Evolutionary conservation across 352 stramenopile species (phyloP), one percentile per base, ranked within the genome.

Genomic region (Plasmopara viticola): DNA sequence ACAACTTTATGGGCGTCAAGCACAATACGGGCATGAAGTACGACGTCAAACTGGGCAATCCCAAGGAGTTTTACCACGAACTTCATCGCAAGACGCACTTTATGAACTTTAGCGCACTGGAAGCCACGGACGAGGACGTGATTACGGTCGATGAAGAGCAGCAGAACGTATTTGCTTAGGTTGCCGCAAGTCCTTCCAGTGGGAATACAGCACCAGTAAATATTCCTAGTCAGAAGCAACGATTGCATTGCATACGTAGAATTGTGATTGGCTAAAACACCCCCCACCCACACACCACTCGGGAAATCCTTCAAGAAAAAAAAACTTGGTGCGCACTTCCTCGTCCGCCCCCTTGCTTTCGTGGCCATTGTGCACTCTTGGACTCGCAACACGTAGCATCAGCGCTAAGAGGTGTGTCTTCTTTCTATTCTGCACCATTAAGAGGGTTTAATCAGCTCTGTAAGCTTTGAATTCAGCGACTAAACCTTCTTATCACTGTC

Each of bases 1-100:
- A 99, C 78, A 99, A 99, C 66, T 99, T 99, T 64, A 97, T 98
- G 84, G 97, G 97, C 50, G 95, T 99, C 40, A 99, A 98, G 66
- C 96, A 98, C 81, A 97, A 91, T 48, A 86, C 81, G 17, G 86
- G 81, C 35, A 99, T 99, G 96, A 95, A 98, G 60, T 99, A 99
- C 66, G 77, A 87, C 59, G 71, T 99, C 34, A 98, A 97, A 62
- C 84, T 99, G 34, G 97, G 97, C 60, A 97, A 97, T 63, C 97
- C 97, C n/a, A 97, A 98, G 67, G 92, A 94, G 53, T 99, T 99
- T 64, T 99, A 99, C 75, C 86, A 98, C 58, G 96, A 99, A 68
- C 90, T 96, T 56, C 97, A 99, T 62, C 88, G 97, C 53, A 97
- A 98, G 68, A 96, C 96, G 57, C 97, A 99, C 74, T 99, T 99